Conservation (phyloP, 371 early-diverging fungal species). For the Chytridium lagenaria region DNA sequence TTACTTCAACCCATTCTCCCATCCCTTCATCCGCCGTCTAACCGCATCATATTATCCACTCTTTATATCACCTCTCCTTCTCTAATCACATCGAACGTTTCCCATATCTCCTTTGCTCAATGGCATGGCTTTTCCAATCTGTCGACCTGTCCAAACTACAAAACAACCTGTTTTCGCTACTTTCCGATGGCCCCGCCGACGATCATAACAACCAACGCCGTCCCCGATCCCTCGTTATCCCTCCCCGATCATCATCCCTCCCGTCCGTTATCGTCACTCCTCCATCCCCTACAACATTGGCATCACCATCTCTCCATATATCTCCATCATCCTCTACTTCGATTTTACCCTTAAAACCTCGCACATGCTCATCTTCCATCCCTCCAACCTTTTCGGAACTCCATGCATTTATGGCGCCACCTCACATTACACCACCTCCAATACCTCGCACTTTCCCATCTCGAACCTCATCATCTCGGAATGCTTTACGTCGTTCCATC, state of each 20-base stretch:
- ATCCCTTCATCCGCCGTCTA: neutral
- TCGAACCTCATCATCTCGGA: too few species aligned
- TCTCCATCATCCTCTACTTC: neutral
- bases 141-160: too few species aligned
- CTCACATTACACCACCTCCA: too few species aligned
- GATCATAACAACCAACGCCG: neutral
- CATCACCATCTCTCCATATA: neutral
- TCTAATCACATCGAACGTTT: neutral
- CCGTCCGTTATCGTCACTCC: neutral
- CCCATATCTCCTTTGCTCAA: neutral
- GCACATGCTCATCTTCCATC: too few species aligned
- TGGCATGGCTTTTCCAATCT: neutral
- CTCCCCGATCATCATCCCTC: slow-evolving; percentile 5
- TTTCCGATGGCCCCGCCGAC: neutral
- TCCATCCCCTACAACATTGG: neutral
- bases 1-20: too few species aligned
- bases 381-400: too few species aligned
- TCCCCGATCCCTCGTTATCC: neutral
- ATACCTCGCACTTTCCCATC: too few species aligned
- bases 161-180: neutral
- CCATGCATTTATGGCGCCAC: too few species aligned
- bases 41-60: neutral
- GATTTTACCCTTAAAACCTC: neutral
- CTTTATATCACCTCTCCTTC: neutral
- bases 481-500: too few species aligned